Percentiles rank a stretch among this genome's conserved stretches.
Conservation (phyloP, 768 basidiomycete species). For the Russula emetica region DNA sequence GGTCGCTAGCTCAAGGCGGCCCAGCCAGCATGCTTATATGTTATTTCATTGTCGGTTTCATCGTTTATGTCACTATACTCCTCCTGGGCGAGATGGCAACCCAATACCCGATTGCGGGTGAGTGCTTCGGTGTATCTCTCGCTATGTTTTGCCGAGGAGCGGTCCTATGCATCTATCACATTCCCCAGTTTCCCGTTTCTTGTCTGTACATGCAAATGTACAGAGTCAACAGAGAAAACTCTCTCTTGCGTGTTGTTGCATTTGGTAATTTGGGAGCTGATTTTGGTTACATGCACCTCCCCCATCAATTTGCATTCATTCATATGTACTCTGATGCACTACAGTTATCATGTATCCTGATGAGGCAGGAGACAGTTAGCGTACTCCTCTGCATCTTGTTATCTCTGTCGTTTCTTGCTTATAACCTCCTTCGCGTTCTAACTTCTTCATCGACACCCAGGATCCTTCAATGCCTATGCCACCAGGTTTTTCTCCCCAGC, state of each 20-base stretch:
- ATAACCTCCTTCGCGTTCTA: not conserved
- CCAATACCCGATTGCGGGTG: conserved; percentile 74
- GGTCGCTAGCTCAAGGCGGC: conserved; percentile 75
- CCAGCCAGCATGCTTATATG: conserved; percentile 85
- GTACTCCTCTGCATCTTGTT: not conserved
- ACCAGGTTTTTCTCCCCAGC: conserved; percentile 85
- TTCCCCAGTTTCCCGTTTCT: not conserved
- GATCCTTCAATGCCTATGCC: conserved; percentile 84
- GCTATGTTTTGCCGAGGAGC: not conserved
- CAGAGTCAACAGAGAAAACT: not conserved
- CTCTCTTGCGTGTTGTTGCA: not conserved
- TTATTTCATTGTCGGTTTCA: conserved; percentile 67
- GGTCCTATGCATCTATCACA: not conserved
- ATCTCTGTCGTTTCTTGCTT: not conserved
- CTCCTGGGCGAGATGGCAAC: conserved; percentile 87
- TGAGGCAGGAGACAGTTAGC: too few species aligned
- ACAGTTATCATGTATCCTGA: too few species aligned
- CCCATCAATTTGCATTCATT: too few species aligned
- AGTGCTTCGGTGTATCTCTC: conserved; percentile 14
- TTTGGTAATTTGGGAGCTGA: not conserved
- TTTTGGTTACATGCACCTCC: not conserved
- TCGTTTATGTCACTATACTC: conserved; percentile 74
- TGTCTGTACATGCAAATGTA: not conserved
- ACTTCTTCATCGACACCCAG: conserved; percentile 34
- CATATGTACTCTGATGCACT: too few species aligned